Conservation (phyloP, 176 grass and related monocot genomes). For the Aegilops longissima region DNA sequence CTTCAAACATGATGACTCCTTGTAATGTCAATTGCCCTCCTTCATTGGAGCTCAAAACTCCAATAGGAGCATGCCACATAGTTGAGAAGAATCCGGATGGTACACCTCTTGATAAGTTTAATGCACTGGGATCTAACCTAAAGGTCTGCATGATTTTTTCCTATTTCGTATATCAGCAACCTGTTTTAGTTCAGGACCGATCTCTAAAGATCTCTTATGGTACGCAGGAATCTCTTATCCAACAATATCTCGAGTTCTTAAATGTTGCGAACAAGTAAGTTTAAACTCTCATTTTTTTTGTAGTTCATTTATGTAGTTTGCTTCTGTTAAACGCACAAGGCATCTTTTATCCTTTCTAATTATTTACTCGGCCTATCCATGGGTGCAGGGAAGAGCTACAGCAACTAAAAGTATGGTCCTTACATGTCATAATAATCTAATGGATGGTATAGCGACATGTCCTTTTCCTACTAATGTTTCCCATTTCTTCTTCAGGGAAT, state of each 20-base stretch:
- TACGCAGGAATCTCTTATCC: constrained; percentile 71
- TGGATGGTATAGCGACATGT: constrained; percentile 5
- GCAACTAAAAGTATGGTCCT: constrained; percentile 63
- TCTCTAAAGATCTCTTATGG: constrained; percentile 4
- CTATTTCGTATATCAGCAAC: neutral
- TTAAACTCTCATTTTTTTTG: neutral
- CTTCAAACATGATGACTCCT: constrained; percentile 45
- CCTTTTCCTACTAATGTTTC: constrained; percentile 21
- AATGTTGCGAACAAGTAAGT: constrained; percentile 87
- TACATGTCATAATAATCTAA: constrained; percentile 19
- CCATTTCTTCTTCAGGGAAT: constrained; percentile 63
- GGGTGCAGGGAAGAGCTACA: constrained; percentile 84
- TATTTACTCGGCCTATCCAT: constrained; percentile 31
- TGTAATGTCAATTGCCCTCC: constrained; percentile 19
- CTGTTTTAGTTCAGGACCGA: constrained; percentile 18
- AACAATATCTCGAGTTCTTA: constrained; percentile 76
- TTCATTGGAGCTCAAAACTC: constrained; percentile 53
- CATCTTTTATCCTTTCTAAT: constrained; percentile 25
- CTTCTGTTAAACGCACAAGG: neutral
- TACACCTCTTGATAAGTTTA: constrained; percentile 81
- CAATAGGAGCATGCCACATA: constrained; percentile 23
- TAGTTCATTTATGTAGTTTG: constrained; percentile 5
- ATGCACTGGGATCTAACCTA: constrained; percentile 50
- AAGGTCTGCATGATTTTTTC: constrained; percentile 50
- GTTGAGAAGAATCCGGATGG: constrained; percentile 30